Evolutionary conservation across 768 basidiomycete genomes (phyloP), one percentile per base, ranked within the genome.

Genomic region (Panaeolus cyanescens): DNA sequence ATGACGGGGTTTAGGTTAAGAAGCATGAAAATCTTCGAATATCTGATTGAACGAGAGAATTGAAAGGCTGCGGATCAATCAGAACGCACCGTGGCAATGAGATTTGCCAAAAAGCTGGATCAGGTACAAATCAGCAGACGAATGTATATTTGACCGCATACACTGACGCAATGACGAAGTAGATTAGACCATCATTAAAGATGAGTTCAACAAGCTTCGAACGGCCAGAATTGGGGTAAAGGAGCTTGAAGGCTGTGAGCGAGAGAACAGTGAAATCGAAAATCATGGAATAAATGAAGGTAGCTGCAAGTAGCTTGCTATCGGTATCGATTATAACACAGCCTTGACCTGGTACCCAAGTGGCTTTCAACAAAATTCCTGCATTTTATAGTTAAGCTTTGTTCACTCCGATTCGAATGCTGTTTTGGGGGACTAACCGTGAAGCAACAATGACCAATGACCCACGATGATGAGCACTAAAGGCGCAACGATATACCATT

Each of bases 271-370:
- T 68, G 62, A 91, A 79, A 73, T 91, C 90, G 68, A 90, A 90
- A 20, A 75, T 73, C 90, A 91, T 91, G 54, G 86, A 83, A 67
- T 91, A 91, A 64, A 91, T 88, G 73, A 89, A 91, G 5, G 84
- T 84, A 25, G 80, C 79, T 3, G 88, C 86, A 54, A 92, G 83
- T 40, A 89, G 74, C 54, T 70, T 78, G 71, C 79, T 88, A 67
- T 87, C 75, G 5, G 88, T 89, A 30, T 80, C 74, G 10, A 79
- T 82, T 64, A 91, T 90, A 30, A 76, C 76, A 65, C 89, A 91
- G 31, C 85, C 79, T 32, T 69, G 62, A 4, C 74, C 78, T 1
- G 76, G 73, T 10, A 81, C 64, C 85, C 86, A 91, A 1, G 61
- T 72, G 0, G 89, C 88, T 59, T 84, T 84, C 32, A 91, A 75